These are phyloP conservation scores for Tilletia horrida DNA, from an alignment of 1,284 basidiomycete genomes.

Conservation along the genomic window DNA sequence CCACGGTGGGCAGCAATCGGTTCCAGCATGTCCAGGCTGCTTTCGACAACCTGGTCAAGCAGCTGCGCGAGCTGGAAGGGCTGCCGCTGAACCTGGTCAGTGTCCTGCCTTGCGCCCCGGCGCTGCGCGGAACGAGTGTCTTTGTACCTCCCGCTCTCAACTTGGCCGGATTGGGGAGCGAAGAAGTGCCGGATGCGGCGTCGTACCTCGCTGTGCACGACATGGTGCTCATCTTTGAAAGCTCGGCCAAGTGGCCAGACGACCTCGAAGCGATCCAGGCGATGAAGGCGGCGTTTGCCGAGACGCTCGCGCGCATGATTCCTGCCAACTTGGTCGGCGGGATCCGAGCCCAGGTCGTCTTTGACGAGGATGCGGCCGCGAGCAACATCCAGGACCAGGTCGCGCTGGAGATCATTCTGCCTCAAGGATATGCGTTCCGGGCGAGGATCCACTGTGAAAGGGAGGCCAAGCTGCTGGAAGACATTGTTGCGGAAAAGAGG, in stretches of 20 bases:
- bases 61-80: slow-evolving; percentile 69
- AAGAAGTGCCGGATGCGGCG: slow-evolving; percentile 45
- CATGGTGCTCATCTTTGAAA: slow-evolving; percentile 63
- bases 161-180: slow-evolving; percentile 43
- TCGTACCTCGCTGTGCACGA: slow-evolving; percentile 57
- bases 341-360: slow-evolving; percentile 57
- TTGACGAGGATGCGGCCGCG: slow-evolving; percentile 59
- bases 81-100: slow-evolving; percentile 78
- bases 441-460: slow-evolving; percentile 82
- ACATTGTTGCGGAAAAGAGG: slow-evolving; percentile 60
- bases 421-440: slow-evolving; percentile 81
- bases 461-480: slow-evolving; percentile 74
- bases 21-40: slow-evolving; percentile 75
- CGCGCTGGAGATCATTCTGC: slow-evolving; percentile 72
- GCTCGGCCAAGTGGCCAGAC: slow-evolving; percentile 89
- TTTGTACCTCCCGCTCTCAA: slow-evolving; percentile 67
- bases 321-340: slow-evolving; percentile 37
- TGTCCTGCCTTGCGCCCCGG: slow-evolving; percentile 65
- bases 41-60: slow-evolving; percentile 75
- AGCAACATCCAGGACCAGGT: slow-evolving; percentile 67
- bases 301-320: slow-evolving; percentile 45
- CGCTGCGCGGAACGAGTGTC: slow-evolving; percentile 76
- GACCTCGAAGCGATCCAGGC: slow-evolving; percentile 88
- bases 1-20: slow-evolving; percentile 50
- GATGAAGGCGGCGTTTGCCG: slow-evolving; percentile 80